A percentile compares a stretch with the other conserved stretches of the same genome.
These are phyloP conservation scores for Penicillium malachiteum DNA, from an alignment of 495 filamentous ascomycete species.

Conservation along the genomic window DNA sequence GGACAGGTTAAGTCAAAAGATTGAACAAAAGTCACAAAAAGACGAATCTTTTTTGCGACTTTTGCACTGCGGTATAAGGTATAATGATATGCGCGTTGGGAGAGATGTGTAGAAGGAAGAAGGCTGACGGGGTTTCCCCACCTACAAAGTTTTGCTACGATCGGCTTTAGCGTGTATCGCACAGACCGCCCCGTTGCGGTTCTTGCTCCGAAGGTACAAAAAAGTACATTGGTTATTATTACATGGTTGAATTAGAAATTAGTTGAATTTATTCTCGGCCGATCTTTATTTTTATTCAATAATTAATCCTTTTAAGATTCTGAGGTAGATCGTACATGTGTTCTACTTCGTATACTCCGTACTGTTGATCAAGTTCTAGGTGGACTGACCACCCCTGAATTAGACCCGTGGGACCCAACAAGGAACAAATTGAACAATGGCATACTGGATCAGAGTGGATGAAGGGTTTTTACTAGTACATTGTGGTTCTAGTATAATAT, in stretches of 20 bases:
- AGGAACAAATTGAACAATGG: no score
- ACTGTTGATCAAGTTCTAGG: no score
- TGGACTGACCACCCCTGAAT: no score
- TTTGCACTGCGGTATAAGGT: constrained; percentile 15
- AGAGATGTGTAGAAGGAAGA: constrained; percentile 10
- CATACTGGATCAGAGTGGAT: no score
- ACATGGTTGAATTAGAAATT: not conserved
- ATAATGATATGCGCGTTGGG: not conserved
- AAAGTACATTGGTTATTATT: not conserved
- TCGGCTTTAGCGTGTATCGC: constrained; percentile 22
- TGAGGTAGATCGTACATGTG: no score
- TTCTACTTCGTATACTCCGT: no score
- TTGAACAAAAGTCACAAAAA: constrained; percentile 1
- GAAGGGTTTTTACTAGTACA: no score
- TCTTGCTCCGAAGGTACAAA: not conserved
- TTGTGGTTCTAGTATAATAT: no score
- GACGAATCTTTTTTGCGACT: constrained; percentile 8
- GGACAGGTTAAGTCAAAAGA: not conserved
- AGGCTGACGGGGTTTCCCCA: constrained; percentile 22
- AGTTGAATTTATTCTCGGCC: not conserved
- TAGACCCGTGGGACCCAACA: no score
- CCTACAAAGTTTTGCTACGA: constrained; percentile 29
- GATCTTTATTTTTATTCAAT: not conserved
- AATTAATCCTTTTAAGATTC: no score
- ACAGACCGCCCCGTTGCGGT: constrained; percentile 15